Evolutionary conservation across 164 flowering plant genomes (phyloP).

Genomic region (Vitis vinifera): ASM3070453v1 NC_081817.1:15420001-15420500

Average conservation of each 20-base stretch:
- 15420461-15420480: slow-evolving; percentile 66
- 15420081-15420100: not conserved
- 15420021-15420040: not conserved
- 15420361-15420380: not conserved
- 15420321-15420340: not conserved
- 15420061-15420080: not conserved
- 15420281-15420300: not conserved
- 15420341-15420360: not conserved
- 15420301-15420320: not conserved
- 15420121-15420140: not conserved
- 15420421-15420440: slow-evolving; percentile 51
- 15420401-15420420: slow-evolving; percentile 66
- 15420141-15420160: not conserved
- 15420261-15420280: not conserved
- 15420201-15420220: not conserved
- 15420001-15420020: not conserved
- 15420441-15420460: slow-evolving; percentile 64
- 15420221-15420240: not conserved
- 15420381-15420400: not conserved
- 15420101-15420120: not conserved
- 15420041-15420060: not conserved
- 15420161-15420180: not conserved
- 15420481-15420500: slow-evolving; percentile 53
- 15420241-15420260: not conserved
- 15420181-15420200: not conserved